A percentile compares a stretch with the other conserved stretches of the same genome.
Evolutionary conservation across 108 stramenopile species (phyloP).

Genomic region (Ochromonas danica): DNA sequence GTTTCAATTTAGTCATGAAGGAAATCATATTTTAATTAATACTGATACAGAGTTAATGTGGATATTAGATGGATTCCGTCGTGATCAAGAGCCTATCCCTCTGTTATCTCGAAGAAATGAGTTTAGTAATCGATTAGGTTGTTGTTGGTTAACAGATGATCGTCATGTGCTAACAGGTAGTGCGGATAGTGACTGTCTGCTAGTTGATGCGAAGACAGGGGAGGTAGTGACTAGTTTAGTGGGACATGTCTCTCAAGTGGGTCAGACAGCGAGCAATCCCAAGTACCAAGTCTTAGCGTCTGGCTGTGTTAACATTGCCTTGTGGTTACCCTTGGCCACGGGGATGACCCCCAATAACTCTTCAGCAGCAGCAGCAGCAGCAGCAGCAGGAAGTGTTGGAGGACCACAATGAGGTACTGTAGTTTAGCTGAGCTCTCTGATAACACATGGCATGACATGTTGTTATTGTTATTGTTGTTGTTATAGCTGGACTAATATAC

Average conservation of each 20-base stretch:
- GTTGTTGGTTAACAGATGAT: constrained; percentile 50
- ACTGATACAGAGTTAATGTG: constrained; percentile 46
- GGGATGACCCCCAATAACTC: too few species aligned
- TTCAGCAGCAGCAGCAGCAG: too few species aligned
- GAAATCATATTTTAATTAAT: constrained; percentile 50
- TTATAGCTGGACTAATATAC: too few species aligned
- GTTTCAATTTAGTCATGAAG: constrained; percentile 55
- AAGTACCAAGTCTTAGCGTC: constrained; percentile 53
- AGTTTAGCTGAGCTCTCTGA: too few species aligned
- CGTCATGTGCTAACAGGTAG: constrained; percentile 48
- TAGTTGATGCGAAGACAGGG: constrained; percentile 42
- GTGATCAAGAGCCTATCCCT: constrained; percentile 28
- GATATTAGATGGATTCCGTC: constrained; percentile 47
- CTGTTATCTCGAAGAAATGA: constrained; percentile 38
- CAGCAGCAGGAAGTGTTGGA: too few species aligned
- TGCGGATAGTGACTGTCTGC: constrained; percentile 45
- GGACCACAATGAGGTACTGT: too few species aligned
- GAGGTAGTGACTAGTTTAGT: constrained; percentile 39
- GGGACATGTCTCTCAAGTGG: constrained; percentile 45
- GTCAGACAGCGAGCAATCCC: constrained; percentile 51
- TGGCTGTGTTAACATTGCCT: constrained; percentile 52
- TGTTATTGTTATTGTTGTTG: too few species aligned
- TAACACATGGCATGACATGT: too few species aligned
- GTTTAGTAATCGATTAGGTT: constrained; percentile 44
- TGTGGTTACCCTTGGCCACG: constrained; percentile 57